Conservation (phyloP, 148 eudicot genomes). For the Rhododendron ovatum region DNA sequence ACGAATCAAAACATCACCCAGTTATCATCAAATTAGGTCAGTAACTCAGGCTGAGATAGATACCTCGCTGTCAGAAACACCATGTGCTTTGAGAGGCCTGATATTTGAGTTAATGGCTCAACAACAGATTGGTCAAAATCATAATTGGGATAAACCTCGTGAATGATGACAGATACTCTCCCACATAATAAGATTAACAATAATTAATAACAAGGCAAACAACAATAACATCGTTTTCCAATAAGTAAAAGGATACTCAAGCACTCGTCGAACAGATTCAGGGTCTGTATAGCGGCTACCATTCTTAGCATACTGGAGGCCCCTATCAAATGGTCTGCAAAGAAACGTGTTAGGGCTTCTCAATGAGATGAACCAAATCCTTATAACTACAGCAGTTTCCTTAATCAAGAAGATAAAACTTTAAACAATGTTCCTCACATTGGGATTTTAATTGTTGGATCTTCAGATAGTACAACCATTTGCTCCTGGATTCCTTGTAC, state of each 20-base stretch:
- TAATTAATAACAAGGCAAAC: not conserved
- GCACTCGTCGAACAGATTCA: conserved; percentile 48
- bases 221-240: not conserved
- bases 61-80: conserved; percentile 82
- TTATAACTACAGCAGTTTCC: not conserved
- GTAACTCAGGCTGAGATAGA: conserved; percentile 8
- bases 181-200: not conserved
- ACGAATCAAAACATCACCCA: not conserved
- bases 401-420: conserved; percentile 1
- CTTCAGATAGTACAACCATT: conserved; percentile 77
- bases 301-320: conserved; percentile 62
- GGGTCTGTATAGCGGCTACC: conserved; percentile 47
- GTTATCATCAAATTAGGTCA: not conserved
- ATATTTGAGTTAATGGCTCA: conserved; percentile 46
- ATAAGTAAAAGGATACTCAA: conserved; percentile 68
- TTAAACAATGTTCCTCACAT: conserved; percentile 38
- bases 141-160: not conserved
- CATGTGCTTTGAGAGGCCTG: conserved; percentile 65
- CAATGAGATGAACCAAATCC: not conserved
- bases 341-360: conserved; percentile 17
- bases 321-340: conserved; percentile 78
- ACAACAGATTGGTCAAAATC: conserved; percentile 12
- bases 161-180: not conserved
- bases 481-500: conserved; percentile 82
- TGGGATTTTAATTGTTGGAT: conserved; percentile 85